A percentile compares a stretch with the other conserved stretches of the same genome.
These are phyloP conservation scores for Fusarium chaquense DNA, from an alignment of 2,329 filamentous ascomycete species.

Conservation along the genomic window DNA sequence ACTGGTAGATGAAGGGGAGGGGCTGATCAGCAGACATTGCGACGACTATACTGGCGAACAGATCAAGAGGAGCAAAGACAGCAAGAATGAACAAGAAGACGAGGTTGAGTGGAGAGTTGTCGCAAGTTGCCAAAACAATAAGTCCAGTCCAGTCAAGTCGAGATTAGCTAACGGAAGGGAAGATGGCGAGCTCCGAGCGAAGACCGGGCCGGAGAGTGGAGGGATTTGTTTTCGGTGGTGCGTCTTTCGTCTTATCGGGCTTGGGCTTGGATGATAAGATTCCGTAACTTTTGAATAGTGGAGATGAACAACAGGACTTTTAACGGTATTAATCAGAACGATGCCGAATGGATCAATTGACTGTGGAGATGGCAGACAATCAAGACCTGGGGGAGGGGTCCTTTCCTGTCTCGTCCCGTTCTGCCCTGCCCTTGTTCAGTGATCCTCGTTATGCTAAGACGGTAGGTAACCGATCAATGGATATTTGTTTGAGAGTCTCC, in stretches of 20 bases:
- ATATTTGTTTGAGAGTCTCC: constrained; percentile 15
- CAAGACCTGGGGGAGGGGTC: constrained; percentile 36
- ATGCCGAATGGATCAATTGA: constrained; percentile 25
- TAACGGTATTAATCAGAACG: constrained; percentile 18
- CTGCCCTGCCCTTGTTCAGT: neutral
- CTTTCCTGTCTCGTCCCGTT: neutral
- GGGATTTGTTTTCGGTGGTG: constrained; percentile 48
- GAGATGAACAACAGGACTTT: neutral
- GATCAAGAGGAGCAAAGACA: constrained; percentile 6
- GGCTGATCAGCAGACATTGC: constrained; percentile 69
- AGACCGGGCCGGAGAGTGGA: constrained; percentile 46
- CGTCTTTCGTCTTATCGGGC: constrained; percentile 43
- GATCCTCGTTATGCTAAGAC: constrained; percentile 31
- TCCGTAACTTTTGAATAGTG: constrained; percentile 10
- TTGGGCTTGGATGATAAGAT: constrained; percentile 41
- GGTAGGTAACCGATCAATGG: constrained; percentile 22
- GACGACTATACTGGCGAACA: constrained; percentile 25
- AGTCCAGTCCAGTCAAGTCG: constrained; percentile 11
- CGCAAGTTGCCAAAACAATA: constrained; percentile 19
- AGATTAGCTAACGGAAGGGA: constrained; percentile 25
- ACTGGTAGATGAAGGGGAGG: constrained; percentile 93
- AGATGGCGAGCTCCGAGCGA: constrained; percentile 46
- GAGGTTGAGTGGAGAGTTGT: constrained; percentile 30
- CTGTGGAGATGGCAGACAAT: constrained; percentile 29
- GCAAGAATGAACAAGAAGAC: constrained; percentile 13